These are phyloP conservation scores for Boletus vermiculosoides DNA, from an alignment of 768 basidiomycete genomes.

Conservation along the genomic window DNA sequence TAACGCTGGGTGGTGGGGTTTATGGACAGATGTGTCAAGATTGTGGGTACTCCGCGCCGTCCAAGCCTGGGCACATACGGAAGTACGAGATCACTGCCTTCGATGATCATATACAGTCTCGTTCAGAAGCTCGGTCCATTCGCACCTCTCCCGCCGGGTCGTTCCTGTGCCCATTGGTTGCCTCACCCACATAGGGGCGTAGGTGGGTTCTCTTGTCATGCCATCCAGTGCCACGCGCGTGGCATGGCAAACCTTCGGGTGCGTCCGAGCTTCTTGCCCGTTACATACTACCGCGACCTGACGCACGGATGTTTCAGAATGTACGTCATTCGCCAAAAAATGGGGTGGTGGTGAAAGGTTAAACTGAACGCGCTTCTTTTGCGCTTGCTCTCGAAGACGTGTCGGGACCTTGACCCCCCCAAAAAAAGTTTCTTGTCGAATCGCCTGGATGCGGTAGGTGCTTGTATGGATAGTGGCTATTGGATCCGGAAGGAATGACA, in stretches of 20 bases:
- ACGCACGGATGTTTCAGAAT: background rate
- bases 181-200: background rate
- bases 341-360: background rate
- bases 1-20: background rate
- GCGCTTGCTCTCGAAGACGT: background rate
- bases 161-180: background rate
- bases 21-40: background rate
- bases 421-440: background rate
- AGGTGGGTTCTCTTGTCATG: background rate
- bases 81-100: background rate
- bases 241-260: background rate
- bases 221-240: background rate
- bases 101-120: background rate
- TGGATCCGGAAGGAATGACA: background rate
- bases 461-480: background rate
- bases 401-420: background rate
- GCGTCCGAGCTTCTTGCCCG: background rate
- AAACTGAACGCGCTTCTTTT: conserved; percentile 4
- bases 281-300: background rate
- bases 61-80: background rate
- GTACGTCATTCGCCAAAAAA: conserved; percentile 1
- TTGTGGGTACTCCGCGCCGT: background rate
- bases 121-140: background rate
- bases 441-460: background rate
- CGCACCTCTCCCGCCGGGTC: background rate